Evolutionary conservation across 2,329 filamentous ascomycete genomes (phyloP).

Genomic region (Trichoderma afroharzianum): DNA sequence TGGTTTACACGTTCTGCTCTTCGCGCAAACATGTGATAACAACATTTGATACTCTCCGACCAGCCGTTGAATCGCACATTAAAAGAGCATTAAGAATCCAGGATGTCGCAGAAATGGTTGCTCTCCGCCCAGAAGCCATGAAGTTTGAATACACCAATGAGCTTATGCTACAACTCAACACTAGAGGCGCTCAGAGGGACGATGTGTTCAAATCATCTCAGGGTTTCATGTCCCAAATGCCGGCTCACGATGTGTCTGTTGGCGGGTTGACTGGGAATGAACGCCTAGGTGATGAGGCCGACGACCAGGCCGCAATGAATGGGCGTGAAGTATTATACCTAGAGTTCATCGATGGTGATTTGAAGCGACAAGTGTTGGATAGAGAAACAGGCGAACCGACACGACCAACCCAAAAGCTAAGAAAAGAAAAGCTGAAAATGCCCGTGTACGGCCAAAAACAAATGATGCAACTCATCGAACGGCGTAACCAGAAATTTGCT

Average conservation of each 20-base stretch:
- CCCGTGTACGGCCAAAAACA: conserved; percentile 91
- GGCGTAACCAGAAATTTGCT: conserved; percentile 78
- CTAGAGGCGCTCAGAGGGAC: conserved; percentile 64
- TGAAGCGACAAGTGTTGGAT: conserved; percentile 74
- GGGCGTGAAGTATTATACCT: conserved; percentile 75
- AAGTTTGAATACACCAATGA: conserved; percentile 86
- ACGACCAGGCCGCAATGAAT: conserved; percentile 21
- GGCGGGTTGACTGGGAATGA: conserved; percentile 53
- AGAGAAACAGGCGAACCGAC: conserved; percentile 70
- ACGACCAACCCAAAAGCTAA: conserved; percentile 63
- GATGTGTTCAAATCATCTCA: conserved; percentile 53
- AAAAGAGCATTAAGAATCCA: conserved; percentile 65
- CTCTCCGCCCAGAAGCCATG: conserved; percentile 72
- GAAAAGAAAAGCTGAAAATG: conserved; percentile 81
- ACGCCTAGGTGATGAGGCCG: conserved; percentile 31
- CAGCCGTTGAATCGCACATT: conserved; percentile 79
- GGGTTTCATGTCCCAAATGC: conserved; percentile 48
- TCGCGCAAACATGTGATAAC: conserved; percentile 89
- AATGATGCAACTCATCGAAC: conserved; percentile 84
- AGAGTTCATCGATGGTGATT: conserved; percentile 86
- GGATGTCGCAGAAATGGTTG: conserved; percentile 79
- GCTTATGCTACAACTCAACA: conserved; percentile 73
- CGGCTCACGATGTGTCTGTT: conserved; percentile 53
- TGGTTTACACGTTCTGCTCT: conserved; percentile 93
- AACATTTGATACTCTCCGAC: conserved; percentile 83